Evolutionary conservation across 495 filamentous ascomycete genomes (phyloP).

Genomic region (Trichoderma erinaceum): DNA sequence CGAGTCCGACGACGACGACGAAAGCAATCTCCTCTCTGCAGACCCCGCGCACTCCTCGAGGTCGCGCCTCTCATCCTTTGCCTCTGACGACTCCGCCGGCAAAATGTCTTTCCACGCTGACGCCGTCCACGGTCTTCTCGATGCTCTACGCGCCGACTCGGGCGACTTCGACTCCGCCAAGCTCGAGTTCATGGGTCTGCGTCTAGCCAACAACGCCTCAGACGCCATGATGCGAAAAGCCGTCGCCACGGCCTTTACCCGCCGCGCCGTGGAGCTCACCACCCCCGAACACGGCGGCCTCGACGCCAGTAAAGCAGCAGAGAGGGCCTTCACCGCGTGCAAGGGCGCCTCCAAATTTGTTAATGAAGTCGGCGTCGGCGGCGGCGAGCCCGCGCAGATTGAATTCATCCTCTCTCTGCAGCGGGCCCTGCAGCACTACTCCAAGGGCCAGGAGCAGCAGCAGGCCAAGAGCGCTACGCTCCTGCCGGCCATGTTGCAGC

Average conservation of each 20-base stretch:
- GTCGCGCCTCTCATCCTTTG: slow-evolving; percentile 45
- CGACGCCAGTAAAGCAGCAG: slow-evolving; percentile 60
- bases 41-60: slow-evolving; percentile 26
- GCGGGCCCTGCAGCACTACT: slow-evolving; percentile 57
- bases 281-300: slow-evolving; percentile 45
- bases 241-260: slow-evolving; percentile 76
- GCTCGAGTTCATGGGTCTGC: slow-evolving; percentile 82
- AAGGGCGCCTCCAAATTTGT: slow-evolving; percentile 46
- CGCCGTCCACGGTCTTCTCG: slow-evolving; percentile 74
- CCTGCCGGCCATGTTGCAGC: slow-evolving; percentile 68
- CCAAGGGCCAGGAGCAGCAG: slow-evolving; percentile 43
- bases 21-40: slow-evolving; percentile 6
- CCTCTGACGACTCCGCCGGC: slow-evolving; percentile 42
- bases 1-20: slow-evolving; percentile 22
- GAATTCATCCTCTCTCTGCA: slow-evolving; percentile 80
- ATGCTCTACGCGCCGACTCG: slow-evolving; percentile 58
- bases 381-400: slow-evolving; percentile 55
- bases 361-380: slow-evolving; percentile 45
- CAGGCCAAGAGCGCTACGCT: slow-evolving; percentile 50
- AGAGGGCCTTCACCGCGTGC: slow-evolving; percentile 44
- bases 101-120: slow-evolving; percentile 68
- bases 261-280: slow-evolving; percentile 67
- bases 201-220: slow-evolving; percentile 82
- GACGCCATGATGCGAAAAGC: slow-evolving; percentile 82
- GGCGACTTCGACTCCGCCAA: slow-evolving; percentile 79